Base-by-base conservation (phyloP, 805 yeast genomes). In the Kurtzmaniella cleridarum region DNA sequence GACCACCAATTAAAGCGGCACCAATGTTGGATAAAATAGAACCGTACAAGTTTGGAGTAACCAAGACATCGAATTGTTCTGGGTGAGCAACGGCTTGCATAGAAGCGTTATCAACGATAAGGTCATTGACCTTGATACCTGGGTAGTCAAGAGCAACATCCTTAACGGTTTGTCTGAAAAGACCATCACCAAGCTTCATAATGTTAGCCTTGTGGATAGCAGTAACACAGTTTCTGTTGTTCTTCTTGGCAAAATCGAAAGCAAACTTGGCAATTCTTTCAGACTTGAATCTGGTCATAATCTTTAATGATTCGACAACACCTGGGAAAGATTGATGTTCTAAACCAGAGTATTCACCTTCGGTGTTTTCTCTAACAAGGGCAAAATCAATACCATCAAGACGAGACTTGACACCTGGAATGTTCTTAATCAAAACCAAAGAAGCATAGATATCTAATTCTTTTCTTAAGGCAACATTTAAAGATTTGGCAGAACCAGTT, bases 81-180 rank as follows among this genome's bases (percentile, higher is more conserved):
- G 98, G 98, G 69, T 84, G 78, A 43, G 98, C 90, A 48, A 91
- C 98, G 43, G 97, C 96, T 75, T 91, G 98, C 98, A 91, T 93
- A 45, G 97, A 88, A 46, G 98, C 97, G 64, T 91, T 91, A 71
- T 91, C 98, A 54, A 91, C 98, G 70, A 91, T 93, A 79, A 93
- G 86, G 68, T 90, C 95, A 66, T 81, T 82, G 53, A 82, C 87
- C 46, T 75, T 76, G 49, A 91, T 78, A 43, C 81, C 83, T 49
- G 95, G 95, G 71, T 85, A 85, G 67, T 84, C 91, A 55, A 79
- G 81, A 49, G 78, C 84, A 50, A 93, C 81, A 53, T 83, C 84
- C 66, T 88, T 81, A 55, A 91, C 86, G 50, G 96, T 89, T 67
- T 83, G 78, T 77, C 96, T 87, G 80, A 93, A 91, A 58, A 91